phyloP scores from a whole-genome alignment of 495 filamentous ascomycete genomes.

The Aspergillus heteromorphus region DNA sequence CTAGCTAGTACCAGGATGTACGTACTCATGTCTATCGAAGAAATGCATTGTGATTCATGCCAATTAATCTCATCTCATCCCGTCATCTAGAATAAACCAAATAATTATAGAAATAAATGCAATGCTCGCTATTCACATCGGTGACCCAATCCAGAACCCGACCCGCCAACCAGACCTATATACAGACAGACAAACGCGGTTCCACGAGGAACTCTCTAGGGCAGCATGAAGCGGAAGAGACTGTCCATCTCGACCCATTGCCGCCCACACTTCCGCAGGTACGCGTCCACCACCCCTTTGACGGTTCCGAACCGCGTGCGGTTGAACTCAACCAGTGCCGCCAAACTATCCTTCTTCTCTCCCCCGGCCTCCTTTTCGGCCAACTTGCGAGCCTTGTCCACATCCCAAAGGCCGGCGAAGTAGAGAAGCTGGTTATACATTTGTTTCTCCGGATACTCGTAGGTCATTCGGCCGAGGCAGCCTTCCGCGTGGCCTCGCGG shows the following conservation, averaged over 20 bases:
- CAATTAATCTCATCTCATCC: neutral
- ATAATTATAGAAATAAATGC: no score
- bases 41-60: neutral
- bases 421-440: slow-evolving; percentile 94
- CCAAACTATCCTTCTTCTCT: slow-evolving; percentile 55
- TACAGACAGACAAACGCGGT: slow-evolving; percentile 14
- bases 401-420: slow-evolving; percentile 80
- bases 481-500: slow-evolving; percentile 74
- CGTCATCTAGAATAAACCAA: neutral
- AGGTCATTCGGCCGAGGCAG: slow-evolving; percentile 84
- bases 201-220: slow-evolving; percentile 11
- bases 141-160: neutral
- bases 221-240: slow-evolving; percentile 69
- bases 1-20: no score
- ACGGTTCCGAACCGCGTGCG: slow-evolving; percentile 68
- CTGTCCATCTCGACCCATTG: slow-evolving; percentile 96
- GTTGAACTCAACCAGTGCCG: slow-evolving; percentile 74
- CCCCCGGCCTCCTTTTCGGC: slow-evolving; percentile 35
- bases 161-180: slow-evolving; percentile 3
- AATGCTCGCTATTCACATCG: slow-evolving; percentile 7
- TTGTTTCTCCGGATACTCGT: slow-evolving; percentile 80
- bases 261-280: slow-evolving; percentile 88
- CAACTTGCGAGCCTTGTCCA: slow-evolving; percentile 66
- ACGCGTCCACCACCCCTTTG: slow-evolving; percentile 71
- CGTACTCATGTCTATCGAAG: no score